Conservation (phyloP, 2,329 filamentous ascomycete genomes). For the Rosellinia necatrix region DNA sequence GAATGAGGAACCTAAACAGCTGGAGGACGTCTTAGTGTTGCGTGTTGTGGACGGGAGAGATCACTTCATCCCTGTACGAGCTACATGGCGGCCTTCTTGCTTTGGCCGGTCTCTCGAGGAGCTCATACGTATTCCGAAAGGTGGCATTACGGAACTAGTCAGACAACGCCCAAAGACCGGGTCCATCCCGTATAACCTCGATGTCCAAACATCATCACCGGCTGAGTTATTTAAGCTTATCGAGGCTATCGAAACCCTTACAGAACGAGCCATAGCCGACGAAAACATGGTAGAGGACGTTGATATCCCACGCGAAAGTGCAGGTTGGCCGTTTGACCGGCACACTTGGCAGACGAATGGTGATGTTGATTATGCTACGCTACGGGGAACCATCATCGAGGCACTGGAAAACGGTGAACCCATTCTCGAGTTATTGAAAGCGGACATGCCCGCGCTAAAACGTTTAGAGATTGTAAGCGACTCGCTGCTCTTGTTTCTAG, state of each 20-base stretch:
- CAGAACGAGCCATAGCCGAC: conserved; percentile 62
- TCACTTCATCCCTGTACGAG: conserved; percentile 85
- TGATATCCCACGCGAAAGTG: conserved; percentile 53
- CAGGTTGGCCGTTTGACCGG: conserved; percentile 64
- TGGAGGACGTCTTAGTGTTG: conserved; percentile 89
- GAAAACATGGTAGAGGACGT: conserved; percentile 64
- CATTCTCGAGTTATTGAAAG: conserved; percentile 63
- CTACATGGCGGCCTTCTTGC: conserved; percentile 77
- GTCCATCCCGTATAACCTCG: conserved; percentile 59
- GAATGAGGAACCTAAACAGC: conserved; percentile 66
- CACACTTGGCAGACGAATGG: conserved; percentile 35
- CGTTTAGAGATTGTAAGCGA: conserved; percentile 77
- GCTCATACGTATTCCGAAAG: conserved; percentile 80
- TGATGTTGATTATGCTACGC: conserved; percentile 34
- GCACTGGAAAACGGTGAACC: conserved; percentile 74
- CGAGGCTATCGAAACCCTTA: conserved; percentile 69
- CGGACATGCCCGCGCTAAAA: conserved; percentile 65
- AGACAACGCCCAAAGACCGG: conserved; percentile 41
- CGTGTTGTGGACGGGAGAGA: conserved; percentile 84
- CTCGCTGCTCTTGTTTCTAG: conserved; percentile 74
- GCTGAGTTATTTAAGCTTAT: conserved; percentile 89
- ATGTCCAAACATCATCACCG: conserved; percentile 78
- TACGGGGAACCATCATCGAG: conserved; percentile 53
- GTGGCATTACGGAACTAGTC: conserved; percentile 68
- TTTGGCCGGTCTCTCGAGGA: conserved; percentile 88